Evolutionary conservation across 257 asterid species (phyloP), one percentile per base, ranked within the genome.

Genomic region (Solanum chmielewskii): DNA sequence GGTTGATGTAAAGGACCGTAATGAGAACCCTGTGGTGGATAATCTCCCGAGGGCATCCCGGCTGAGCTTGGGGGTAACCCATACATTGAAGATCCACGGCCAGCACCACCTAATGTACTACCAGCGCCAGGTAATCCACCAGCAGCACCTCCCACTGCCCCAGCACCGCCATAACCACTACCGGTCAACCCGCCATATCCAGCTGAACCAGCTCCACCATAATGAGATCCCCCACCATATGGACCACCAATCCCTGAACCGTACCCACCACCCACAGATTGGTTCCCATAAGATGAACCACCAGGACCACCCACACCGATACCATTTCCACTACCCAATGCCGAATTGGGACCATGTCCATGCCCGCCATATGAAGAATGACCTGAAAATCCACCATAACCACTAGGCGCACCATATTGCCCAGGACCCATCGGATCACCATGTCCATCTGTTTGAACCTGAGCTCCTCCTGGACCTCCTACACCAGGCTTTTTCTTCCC

Each of bases 401-500:
- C 93, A 80, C 88, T 91, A 11, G 90, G 91, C 11, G 92, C 96
- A 90, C 92, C 93, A 87, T 92, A 94, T 73, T 91, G 97, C 21
- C 90, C 77, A 18, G 88, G 49, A 11, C 93, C 95, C 87, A 77
- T 71, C 52, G 92, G 95, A 87, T 94, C 91, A 88, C 89, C 93
- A 83, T 88, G 87, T n/a, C 90, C 95, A 86, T 88, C 93, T 64
- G 76, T 88, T 56, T 78, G 91, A 59, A 88, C 92, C 71, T 91
- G 94, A 39, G 81, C 81, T 39, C 91, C 94, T 39, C 88, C 89
- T 1, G 91, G 89, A 60, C 92, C 96, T 11, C 83, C 89, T 29
- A 87, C 74, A 71, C 91, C 94, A 21, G 93, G 93, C 86, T 93
- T 94, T 86, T 92, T 91, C 87, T 94, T 95, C 78, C 97, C 98